A percentile compares a stretch with the other conserved stretches of the same genome.
Conservation (phyloP, 1,284 basidiomycete species). For the Melampsora americana region DNA sequence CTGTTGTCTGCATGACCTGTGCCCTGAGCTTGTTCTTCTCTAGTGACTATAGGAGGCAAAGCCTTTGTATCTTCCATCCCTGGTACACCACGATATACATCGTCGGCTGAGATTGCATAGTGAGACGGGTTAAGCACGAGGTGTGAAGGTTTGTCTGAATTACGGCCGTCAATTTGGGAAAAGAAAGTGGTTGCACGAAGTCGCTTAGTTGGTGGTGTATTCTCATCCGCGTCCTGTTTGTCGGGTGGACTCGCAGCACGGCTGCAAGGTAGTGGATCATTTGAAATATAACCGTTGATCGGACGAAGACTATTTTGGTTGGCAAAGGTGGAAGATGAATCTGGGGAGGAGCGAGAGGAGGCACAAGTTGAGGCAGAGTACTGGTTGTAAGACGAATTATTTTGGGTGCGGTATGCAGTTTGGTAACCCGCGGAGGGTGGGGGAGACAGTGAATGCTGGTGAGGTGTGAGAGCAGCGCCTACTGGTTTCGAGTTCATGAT, state of each 20-base stretch:
- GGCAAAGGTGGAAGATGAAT: background rate
- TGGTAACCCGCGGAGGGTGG: background rate
- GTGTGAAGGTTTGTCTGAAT: background rate
- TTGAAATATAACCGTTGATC: background rate
- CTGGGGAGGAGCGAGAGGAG: conserved; percentile 1
- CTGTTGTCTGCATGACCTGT: background rate
- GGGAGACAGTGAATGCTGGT: background rate
- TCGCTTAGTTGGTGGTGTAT: background rate
- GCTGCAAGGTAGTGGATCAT: background rate
- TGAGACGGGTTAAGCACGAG: background rate
- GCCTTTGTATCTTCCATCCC: conserved; percentile 14
- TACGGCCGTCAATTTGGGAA: background rate
- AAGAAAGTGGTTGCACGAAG: background rate
- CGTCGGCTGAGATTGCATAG: background rate
- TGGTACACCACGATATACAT: background rate
- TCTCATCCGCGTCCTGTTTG: background rate
- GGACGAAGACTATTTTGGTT: background rate
- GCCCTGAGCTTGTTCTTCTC: conserved; percentile 33
- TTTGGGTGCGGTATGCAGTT: background rate
- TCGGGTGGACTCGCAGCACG: background rate
- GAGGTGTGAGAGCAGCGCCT: background rate
- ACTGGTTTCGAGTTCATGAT: background rate
- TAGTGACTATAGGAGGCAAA: conserved; percentile 36
- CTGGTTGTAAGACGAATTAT: background rate
- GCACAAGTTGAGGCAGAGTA: background rate